Conservation (phyloP, 345 rosid species). For the Laguncularia racemosa region DNA sequence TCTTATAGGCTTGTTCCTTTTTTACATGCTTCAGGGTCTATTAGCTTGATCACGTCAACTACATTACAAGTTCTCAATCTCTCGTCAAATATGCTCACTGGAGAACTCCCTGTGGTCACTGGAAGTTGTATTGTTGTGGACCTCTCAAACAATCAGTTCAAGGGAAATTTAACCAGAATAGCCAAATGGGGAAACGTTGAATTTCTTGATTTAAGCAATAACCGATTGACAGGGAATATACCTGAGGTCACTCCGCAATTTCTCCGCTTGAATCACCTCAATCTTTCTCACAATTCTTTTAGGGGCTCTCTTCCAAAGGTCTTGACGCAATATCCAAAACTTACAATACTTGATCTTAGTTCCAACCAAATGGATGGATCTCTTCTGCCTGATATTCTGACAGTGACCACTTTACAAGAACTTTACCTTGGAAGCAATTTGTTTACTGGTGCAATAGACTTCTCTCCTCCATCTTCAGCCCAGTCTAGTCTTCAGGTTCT, state of each 20-base stretch:
- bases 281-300: slow-evolving; percentile 76
- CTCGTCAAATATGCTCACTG: slow-evolving; percentile 68
- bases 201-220: slow-evolving; percentile 84
- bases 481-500: slow-evolving; percentile 50
- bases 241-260: slow-evolving; percentile 77
- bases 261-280: slow-evolving; percentile 82
- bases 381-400: slow-evolving; percentile 48
- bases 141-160: slow-evolving; percentile 77
- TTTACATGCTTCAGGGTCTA: slow-evolving; percentile 43
- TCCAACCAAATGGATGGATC: slow-evolving; percentile 65
- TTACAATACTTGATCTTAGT: slow-evolving; percentile 78
- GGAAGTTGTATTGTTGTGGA: slow-evolving; percentile 77
- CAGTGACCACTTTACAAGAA: slow-evolving; percentile 64
- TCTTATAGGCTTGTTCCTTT: not conserved
- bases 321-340: slow-evolving; percentile 65
- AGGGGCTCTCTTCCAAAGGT: slow-evolving; percentile 55
- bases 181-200: slow-evolving; percentile 77
- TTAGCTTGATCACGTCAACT: slow-evolving; percentile 76
- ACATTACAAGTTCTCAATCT: slow-evolving; percentile 61
- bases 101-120: slow-evolving; percentile 84
- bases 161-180: slow-evolving; percentile 72
- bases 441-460: slow-evolving; percentile 48
- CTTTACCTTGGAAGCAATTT: slow-evolving; percentile 64
- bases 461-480: slow-evolving; percentile 34
- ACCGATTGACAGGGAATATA: slow-evolving; percentile 58